phyloP scores from a whole-genome alignment of 495 filamentous ascomycete genomes.

The Tuber brumale region DNA sequence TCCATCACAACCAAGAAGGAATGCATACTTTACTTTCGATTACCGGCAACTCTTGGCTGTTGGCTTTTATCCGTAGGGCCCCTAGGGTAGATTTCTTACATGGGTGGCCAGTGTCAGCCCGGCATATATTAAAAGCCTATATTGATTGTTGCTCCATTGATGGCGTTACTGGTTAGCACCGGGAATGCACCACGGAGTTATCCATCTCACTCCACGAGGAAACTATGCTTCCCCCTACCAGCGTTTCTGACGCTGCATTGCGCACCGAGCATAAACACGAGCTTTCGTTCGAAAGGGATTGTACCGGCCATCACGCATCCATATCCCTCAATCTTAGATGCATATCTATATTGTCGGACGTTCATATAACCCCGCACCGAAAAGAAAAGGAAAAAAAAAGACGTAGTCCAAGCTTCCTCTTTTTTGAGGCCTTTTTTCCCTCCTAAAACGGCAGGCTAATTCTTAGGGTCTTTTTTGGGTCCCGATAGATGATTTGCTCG shows the following conservation, averaged over 20 bases:
- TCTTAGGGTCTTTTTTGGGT: not conserved
- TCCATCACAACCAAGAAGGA: not conserved
- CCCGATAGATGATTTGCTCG: not conserved
- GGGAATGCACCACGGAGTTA: not conserved
- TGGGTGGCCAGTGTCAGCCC: not conserved
- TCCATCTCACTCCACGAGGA: not conserved
- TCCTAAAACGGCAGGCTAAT: not conserved
- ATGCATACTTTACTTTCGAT: not conserved
- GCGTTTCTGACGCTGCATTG: not conserved
- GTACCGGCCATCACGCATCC: not conserved
- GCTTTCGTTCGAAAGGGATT: not conserved
- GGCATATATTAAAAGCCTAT: not conserved
- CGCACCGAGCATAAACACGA: not conserved
- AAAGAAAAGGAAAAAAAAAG: not conserved
- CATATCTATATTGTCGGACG: not conserved
- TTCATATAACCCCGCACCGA: not conserved
- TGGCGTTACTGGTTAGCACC: not conserved
- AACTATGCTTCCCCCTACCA: not conserved
- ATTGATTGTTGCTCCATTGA: not conserved
- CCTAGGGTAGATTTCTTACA: not conserved
- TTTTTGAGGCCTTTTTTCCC: conserved; percentile 1
- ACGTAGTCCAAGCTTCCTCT: not conserved
- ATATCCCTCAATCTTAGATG: not conserved
- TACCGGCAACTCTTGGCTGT: not conserved
- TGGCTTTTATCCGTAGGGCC: not conserved